phyloP scores from a whole-genome alignment of 106 monocot genomes.

The Acanthochlamys bracteata region DNA sequence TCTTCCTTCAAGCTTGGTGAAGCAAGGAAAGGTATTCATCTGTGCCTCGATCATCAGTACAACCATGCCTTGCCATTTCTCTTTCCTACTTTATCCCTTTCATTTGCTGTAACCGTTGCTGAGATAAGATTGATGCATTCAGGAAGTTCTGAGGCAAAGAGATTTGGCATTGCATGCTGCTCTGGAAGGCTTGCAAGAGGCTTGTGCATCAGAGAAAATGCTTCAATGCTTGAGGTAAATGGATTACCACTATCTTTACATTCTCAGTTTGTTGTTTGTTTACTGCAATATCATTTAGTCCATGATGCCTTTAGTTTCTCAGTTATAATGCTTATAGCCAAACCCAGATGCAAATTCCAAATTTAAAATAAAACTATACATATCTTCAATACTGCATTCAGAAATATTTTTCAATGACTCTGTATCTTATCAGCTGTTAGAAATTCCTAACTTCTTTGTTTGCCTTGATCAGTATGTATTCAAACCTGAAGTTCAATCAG shows the following conservation, averaged over 20 bases:
- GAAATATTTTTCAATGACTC: too few relatives aligned
- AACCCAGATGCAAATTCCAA: too few relatives aligned
- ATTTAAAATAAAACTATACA: too few relatives aligned
- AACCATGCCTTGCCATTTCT: not conserved
- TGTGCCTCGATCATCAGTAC: too few relatives aligned
- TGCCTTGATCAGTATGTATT: slow-evolving; percentile 21
- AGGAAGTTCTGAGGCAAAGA: slow-evolving; percentile 51
- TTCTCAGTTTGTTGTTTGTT: not conserved
- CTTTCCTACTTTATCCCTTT: too few relatives aligned
- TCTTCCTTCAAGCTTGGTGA: slow-evolving; percentile 33
- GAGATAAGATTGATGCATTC: too few relatives aligned
- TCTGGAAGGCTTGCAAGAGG: slow-evolving; percentile 50
- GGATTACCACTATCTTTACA: not conserved
- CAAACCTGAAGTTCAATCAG: slow-evolving; percentile 35
- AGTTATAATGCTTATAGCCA: too few relatives aligned
- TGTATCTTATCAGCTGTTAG: too few relatives aligned
- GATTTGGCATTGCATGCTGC: slow-evolving; percentile 34
- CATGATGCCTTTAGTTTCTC: not conserved
- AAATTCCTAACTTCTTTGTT: too few relatives aligned
- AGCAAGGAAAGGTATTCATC: slow-evolving; percentile 50
- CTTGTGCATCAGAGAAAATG: slow-evolving; percentile 36
- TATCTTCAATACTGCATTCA: too few relatives aligned
- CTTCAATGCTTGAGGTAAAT: slow-evolving; percentile 40
- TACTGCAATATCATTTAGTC: not conserved
- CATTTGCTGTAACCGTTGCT: too few relatives aligned